These are phyloP conservation scores for Buxus sempervirens DNA, from an alignment of 164 flowering plant genomes.

Conservation along the genomic window DNA sequence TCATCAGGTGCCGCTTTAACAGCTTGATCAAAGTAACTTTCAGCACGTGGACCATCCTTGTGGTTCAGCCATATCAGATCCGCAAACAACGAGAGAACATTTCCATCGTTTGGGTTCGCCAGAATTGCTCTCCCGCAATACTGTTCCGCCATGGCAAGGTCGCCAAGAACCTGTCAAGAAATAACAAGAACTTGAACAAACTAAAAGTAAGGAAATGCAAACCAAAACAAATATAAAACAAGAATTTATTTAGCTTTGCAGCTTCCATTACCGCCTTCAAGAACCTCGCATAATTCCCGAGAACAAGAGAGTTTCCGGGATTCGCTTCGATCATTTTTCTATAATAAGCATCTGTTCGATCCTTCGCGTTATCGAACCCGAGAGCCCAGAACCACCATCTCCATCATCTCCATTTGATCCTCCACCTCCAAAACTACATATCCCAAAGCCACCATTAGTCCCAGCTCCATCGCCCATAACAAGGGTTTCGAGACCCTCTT, in stretches of 20 bases:
- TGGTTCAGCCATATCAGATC: conserved; percentile 42
- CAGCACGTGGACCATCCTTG: conserved; percentile 34
- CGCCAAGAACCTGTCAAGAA: conserved; percentile 29
- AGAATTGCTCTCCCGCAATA: conserved; percentile 46
- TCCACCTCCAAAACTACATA: conserved; percentile 25
- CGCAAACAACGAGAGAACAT: conserved; percentile 38
- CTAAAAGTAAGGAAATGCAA: background rate
- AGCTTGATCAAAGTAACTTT: conserved; percentile 41
- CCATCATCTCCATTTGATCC: conserved; percentile 20
- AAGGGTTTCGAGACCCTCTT: no score
- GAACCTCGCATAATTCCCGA: conserved; percentile 56
- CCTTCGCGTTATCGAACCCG: conserved; percentile 16
- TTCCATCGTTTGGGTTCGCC: conserved; percentile 37
- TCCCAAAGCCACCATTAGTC: conserved; percentile 25
- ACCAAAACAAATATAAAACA: background rate
- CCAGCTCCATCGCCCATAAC: conserved; percentile 9
- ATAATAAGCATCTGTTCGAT: conserved; percentile 42
- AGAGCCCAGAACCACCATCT: conserved; percentile 15
- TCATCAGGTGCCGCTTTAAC: conserved; percentile 38
- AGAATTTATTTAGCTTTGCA: background rate
- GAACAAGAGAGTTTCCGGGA: conserved; percentile 46
- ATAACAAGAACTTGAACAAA: background rate
- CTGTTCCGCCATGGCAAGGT: conserved; percentile 44
- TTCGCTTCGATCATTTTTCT: conserved; percentile 55
- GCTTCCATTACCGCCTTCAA: conserved; percentile 48